These are phyloP conservation scores for Hygrophorus pudorinus DNA, from an alignment of 768 basidiomycete species.

Conservation along the genomic window DNA sequence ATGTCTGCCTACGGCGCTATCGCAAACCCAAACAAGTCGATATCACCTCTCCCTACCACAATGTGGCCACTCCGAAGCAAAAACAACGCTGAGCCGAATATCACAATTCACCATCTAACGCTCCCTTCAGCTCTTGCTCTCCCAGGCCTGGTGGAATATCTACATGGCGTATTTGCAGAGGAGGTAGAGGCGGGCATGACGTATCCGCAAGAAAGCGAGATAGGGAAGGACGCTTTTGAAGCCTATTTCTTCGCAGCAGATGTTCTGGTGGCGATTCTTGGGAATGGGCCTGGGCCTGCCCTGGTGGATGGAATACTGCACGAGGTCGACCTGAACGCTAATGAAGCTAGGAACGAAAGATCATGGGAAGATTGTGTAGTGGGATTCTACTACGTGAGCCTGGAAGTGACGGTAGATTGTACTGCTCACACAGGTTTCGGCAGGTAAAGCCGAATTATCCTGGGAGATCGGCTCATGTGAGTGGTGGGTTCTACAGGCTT, in stretches of 20 bases:
- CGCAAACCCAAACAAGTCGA: neutral
- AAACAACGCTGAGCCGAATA: constrained; percentile 8
- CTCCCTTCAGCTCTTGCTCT: constrained; percentile 26
- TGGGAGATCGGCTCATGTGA: constrained; percentile 79
- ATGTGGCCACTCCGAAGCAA: constrained; percentile 3
- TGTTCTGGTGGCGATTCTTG: constrained; percentile 56
- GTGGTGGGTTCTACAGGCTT: constrained; percentile 21
- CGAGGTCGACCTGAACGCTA: constrained; percentile 23
- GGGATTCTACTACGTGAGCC: constrained; percentile 69
- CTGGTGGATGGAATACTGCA: constrained; percentile 16
- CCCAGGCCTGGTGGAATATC: constrained; percentile 48
- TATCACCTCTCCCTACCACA: constrained; percentile 3
- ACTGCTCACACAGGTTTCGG: neutral
- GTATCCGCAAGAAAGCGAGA: constrained; percentile 73
- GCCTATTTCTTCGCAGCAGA: constrained; percentile 73
- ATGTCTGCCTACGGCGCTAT: constrained; percentile 10
- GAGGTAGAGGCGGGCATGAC: constrained; percentile 71
- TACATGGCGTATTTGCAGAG: constrained; percentile 52
- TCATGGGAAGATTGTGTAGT: constrained; percentile 62
- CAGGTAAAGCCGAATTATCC: constrained; percentile 86
- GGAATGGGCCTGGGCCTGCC: constrained; percentile 6
- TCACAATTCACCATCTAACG: constrained; percentile 47
- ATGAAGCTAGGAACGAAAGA: constrained; percentile 36
- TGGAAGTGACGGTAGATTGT: neutral
- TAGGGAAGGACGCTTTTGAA: constrained; percentile 46